Base-by-base conservation (phyloP, 2,329 filamentous ascomycete genomes). In the Exophiala dermatitidis region DNA sequence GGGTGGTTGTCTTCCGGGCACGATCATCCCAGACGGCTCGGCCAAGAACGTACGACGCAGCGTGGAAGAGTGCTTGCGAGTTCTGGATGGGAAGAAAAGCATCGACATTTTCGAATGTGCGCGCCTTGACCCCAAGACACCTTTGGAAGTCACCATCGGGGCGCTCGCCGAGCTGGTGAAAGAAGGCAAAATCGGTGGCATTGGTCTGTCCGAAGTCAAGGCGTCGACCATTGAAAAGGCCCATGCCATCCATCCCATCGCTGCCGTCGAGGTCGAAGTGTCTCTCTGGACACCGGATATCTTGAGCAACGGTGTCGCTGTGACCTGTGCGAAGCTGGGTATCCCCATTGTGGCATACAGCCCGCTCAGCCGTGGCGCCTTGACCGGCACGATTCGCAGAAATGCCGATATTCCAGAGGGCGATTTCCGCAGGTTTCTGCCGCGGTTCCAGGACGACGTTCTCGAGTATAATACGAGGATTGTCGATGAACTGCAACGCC, bases 61-160 rank as follows among this genome's bases (percentile, higher is more conserved):
- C 4, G 70, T 86, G 40, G 79, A 85, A 52, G 77, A 80, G 51
- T 77, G 77, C 60, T 65, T 84, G 34, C 67, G 65, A 28, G 47
- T 75, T n/a, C 64, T 80, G 7, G 72, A 74, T n/a, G 78, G 78
- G n/a, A 74, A 71, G 58, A 77, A 74, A 62, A 65, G 31, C 41
- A 66, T 85, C 49, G 82, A 85, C 64, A 70, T 82, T 31, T 86
- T 84, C 58, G 76, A 80, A 62, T 77, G 72, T 56, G 77, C 78
- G 2, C 72, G 83, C 33, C 73, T 81, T 48, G 83, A 85, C 61
- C 68, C 69, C 26, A 73, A 72, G 0, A 69, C 68, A 0, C 73
- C 75, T 0, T 69, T 80, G 50, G 76, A 80, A 63, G 68, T 74
- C 40, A 77, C 67, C 6, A 63, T 74, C 42, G 58, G 62, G 7